Percentiles rank a stretch among this genome's conserved stretches.
Evolutionary conservation across 768 basidiomycete genomes (phyloP).

Genomic region (Nidula microcarpa): DNA sequence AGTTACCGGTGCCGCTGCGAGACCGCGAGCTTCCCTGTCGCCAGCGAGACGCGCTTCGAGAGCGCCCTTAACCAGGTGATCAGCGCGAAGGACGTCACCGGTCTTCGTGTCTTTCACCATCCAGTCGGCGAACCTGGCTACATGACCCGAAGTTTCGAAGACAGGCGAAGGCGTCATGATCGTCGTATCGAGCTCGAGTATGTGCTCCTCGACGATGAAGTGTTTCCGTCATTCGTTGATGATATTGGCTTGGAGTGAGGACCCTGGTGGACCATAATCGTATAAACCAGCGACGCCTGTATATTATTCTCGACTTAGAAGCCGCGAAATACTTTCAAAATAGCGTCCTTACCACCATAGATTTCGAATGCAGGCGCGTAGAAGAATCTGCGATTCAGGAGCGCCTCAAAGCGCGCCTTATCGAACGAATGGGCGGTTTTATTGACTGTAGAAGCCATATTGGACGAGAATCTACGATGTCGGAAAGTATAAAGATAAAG

Average conservation of each 20-base stretch:
- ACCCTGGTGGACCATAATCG: constrained; percentile 97
- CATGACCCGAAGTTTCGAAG: constrained; percentile 96
- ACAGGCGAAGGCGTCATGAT: constrained; percentile 95
- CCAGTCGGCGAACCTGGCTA: constrained; percentile 98
- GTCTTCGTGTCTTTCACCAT: constrained; percentile 96
- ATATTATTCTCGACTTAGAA: neutral
- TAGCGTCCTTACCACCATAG: constrained; percentile 76
- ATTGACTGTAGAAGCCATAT: constrained; percentile 49
- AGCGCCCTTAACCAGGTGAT: constrained; percentile 92
- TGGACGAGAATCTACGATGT: constrained; percentile 21
- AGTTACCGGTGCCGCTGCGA: constrained; percentile 48
- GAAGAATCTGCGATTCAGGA: constrained; percentile 91
- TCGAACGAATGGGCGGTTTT: constrained; percentile 87
- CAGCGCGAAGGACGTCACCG: constrained; percentile 95
- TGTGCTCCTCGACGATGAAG: constrained; percentile 97
- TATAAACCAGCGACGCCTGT: constrained; percentile 95
- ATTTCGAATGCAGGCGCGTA: constrained; percentile 99
- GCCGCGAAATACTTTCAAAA: no score
- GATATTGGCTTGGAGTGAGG: constrained; percentile 94
- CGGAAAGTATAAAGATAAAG: constrained; percentile 22
- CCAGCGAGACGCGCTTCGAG: constrained; percentile 87
- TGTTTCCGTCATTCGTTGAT: constrained; percentile 95
- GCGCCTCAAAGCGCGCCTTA: constrained; percentile 77
- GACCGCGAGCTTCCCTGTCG: constrained; percentile 85
- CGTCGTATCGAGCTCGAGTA: constrained; percentile 98